Evolutionary conservation across 495 filamentous ascomycete genomes (phyloP), one percentile per base, ranked within the genome.

Genomic region (Ramalina intermedia): DNA sequence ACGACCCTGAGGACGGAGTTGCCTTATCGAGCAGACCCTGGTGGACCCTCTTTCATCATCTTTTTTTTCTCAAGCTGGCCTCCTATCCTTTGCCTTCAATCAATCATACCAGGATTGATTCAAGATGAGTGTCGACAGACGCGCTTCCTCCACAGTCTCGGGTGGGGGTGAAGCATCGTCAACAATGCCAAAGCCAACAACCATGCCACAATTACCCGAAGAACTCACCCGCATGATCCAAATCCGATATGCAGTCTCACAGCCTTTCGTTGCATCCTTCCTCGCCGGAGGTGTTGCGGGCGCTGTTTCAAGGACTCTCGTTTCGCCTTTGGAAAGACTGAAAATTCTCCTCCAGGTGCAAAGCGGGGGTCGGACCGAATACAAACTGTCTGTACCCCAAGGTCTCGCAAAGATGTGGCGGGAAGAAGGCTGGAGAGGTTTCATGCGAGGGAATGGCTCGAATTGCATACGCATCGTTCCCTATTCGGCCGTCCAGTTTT

Each of bases 301-400:
- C 51, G 91, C 91, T n/a, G 89, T 98, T 18, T 96, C 89, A 37
- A 76, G 91, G 56, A 96, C 91, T 3, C 90, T 96, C 37, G 91
- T 98, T 1, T 95, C 89, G 29, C 91, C 91, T 13, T 76, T 98
- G 35, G 91, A 98, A 64, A 79, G 91, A 41, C 70, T 98, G 41
- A 98, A 98, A 64, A 98, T 98, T 53, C 70, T 98, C n/a, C 84
- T 94, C 57, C 91, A 98, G 61, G 76, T 98, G 21, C 91, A 98
- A 70, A 91, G 83, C 55, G 82, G 74, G 42, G 89, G 87, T n/a
- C 77, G 85, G 55, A 80, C 82, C 47, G 90, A 93, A 58, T 98
- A 98, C 66, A 88, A 87, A 61, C 65, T 94, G 55, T 88, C 87
- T 21, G 85, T 96, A 46, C 81, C 80, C 58, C 83, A 93, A 63